Evolutionary conservation across 257 asterid species (phyloP).

Genomic region (Perilla frutescens): DNA sequence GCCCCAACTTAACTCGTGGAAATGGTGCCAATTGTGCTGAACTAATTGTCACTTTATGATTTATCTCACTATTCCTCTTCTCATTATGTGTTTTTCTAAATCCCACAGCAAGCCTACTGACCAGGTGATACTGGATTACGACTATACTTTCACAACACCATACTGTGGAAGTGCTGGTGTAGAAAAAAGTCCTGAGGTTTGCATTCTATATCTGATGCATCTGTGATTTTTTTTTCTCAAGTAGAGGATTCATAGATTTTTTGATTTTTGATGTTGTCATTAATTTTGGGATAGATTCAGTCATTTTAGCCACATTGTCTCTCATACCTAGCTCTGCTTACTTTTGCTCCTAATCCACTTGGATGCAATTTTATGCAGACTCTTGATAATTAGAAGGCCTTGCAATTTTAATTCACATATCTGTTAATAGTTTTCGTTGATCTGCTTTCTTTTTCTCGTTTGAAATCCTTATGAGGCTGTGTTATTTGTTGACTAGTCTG

Average conservation of each 20-base stretch:
- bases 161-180: slow-evolving; percentile 72
- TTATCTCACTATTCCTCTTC: slow-evolving; percentile 23
- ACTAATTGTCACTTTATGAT: slow-evolving; percentile 23
- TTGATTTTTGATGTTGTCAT: slow-evolving; percentile 10
- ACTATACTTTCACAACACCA: slow-evolving; percentile 97
- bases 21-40: slow-evolving; percentile 13
- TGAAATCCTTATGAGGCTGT: slow-evolving; percentile 35
- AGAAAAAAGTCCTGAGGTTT: slow-evolving; percentile 67
- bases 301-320: slow-evolving; percentile 8
- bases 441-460: slow-evolving; percentile 25
- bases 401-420: slow-evolving; percentile 12
- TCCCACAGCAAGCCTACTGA: slow-evolving; percentile 81
- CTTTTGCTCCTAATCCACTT: slow-evolving; percentile 16
- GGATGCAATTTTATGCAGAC: slow-evolving; percentile 2
- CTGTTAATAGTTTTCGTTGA: slow-evolving; percentile 2
- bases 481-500: slow-evolving; percentile 58
- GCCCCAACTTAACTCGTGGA: neutral
- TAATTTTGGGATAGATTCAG: slow-evolving; percentile 17
- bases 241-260: slow-evolving; percentile 24
- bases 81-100: slow-evolving; percentile 35
- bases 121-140: slow-evolving; percentile 91
- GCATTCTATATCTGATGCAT: slow-evolving; percentile 39
- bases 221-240: slow-evolving; percentile 26
- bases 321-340: slow-evolving; percentile 17
- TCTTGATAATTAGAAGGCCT: slow-evolving; percentile 22